Evolutionary conservation across 352 stramenopile species (phyloP).

Genomic region (Phytophthora sansomeana): DNA sequence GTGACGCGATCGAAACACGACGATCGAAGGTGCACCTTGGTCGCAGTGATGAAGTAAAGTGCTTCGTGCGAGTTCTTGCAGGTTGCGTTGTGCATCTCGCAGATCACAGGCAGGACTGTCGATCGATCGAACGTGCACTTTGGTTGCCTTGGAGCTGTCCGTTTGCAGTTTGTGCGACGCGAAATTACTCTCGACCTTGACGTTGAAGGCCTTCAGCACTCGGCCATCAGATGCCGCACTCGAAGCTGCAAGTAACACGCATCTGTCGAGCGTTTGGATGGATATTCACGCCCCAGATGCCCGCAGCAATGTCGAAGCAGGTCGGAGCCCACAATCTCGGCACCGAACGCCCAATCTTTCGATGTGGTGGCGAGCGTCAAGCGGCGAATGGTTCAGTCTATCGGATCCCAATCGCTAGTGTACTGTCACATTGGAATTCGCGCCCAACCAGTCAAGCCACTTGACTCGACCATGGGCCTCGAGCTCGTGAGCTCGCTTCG

Average conservation of each 20-base stretch:
- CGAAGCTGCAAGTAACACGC: constrained; percentile 23
- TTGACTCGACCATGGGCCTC: constrained; percentile 25
- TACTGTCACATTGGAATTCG: constrained; percentile 32
- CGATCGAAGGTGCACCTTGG: background rate
- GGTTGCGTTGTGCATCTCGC: constrained; percentile 14
- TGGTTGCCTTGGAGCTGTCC: background rate
- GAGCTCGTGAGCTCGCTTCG: constrained; percentile 32
- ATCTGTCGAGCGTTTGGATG: constrained; percentile 24
- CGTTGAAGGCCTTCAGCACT: constrained; percentile 4
- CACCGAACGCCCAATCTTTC: constrained; percentile 24
- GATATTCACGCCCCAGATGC: constrained; percentile 29
- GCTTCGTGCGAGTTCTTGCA: background rate
- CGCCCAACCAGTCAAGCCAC: constrained; percentile 12
- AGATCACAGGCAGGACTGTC: constrained; percentile 14
- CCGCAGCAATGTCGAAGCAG: constrained; percentile 5
- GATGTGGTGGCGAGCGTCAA: constrained; percentile 14
- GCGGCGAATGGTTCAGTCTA: background rate
- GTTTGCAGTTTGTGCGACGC: background rate
- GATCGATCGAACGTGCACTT: constrained; percentile 8
- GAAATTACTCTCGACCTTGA: constrained; percentile 17
- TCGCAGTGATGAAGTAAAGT: background rate
- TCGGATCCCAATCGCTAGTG: constrained; percentile 14
- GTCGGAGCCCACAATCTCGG: constrained; percentile 17
- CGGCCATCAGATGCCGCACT: constrained; percentile 6
- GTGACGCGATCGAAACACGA: background rate